phyloP scores from a whole-genome alignment of 192 early-diverging fungal species.

The Coemansia sp. region DNA sequence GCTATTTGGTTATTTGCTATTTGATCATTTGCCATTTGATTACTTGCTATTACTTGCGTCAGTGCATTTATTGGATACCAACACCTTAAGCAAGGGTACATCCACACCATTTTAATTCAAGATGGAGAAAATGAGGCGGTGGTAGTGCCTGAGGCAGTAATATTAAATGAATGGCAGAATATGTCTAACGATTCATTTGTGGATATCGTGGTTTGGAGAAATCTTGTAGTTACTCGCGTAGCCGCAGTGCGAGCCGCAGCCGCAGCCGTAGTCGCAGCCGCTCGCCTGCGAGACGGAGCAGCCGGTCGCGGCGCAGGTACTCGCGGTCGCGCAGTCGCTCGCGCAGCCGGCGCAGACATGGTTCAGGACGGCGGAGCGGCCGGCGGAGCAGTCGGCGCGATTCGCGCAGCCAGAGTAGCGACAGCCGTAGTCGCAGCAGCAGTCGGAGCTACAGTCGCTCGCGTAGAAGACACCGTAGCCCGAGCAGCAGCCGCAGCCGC shows the following conservation, averaged over 20 bases:
- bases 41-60: neutral
- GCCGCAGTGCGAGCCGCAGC: slow-evolving; percentile 16
- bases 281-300: slow-evolving; percentile 16
- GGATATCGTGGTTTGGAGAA: neutral
- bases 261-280: slow-evolving; percentile 13
- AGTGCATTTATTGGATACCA: neutral
- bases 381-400: slow-evolving; percentile 14
- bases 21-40: neutral
- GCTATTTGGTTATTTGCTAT: slow-evolving; percentile 4
- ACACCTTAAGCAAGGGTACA: neutral
- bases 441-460: slow-evolving; percentile 18
- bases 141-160: neutral
- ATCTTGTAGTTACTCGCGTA: slow-evolving; percentile 28
- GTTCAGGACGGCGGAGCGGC: slow-evolving; percentile 9
- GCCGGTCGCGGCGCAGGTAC: slow-evolving; percentile 19
- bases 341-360: slow-evolving; percentile 16
- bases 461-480: slow-evolving; percentile 15
- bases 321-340: slow-evolving; percentile 22
- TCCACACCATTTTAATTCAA: neutral
- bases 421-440: slow-evolving; percentile 19
- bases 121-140: neutral
- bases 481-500: slow-evolving; percentile 12
- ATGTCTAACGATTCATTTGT: neutral
- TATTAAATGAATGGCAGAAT: neutral
- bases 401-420: slow-evolving; percentile 16